Conservation (phyloP, 225 moss, liverwort and hornwort genomes). For the Pseudoscleropodium purum region DNA sequence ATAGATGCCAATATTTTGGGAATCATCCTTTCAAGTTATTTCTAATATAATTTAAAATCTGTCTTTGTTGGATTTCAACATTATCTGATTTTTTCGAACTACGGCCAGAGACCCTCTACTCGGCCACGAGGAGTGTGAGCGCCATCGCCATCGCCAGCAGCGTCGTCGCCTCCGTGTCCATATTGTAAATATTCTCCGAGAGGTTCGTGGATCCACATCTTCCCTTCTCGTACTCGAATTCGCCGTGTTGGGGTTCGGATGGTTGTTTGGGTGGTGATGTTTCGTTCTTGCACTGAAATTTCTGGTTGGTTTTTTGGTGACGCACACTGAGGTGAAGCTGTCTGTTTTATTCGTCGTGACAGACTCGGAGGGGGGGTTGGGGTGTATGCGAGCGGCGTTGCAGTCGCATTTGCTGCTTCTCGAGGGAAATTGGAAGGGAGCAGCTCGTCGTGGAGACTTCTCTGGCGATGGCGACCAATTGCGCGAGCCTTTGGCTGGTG, state of each 20-base stretch:
- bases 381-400: not conserved
- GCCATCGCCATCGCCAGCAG: not conserved
- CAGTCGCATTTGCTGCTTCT: not conserved
- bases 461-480: constrained; percentile 19
- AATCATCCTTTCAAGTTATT: not conserved
- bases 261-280: not conserved
- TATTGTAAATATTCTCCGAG: not conserved
- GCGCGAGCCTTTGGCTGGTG: constrained; percentile 12
- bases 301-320: not conserved
- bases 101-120: not conserved
- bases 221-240: not conserved
- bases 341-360: not conserved
- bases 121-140: not conserved
- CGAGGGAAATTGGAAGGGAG: not conserved
- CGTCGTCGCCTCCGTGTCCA: not conserved
- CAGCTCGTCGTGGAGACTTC: not conserved
- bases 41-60: not conserved
- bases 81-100: not conserved
- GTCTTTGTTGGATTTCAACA: not conserved
- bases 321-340: not conserved
- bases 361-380: not conserved
- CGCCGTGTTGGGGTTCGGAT: not conserved
- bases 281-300: not conserved
- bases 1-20: not conserved
- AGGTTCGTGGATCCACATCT: not conserved